A percentile compares a stretch with the other conserved stretches of the same genome.
These are phyloP conservation scores for Didymella pinodella DNA, from an alignment of 2,329 filamentous ascomycete genomes.

Conservation along the genomic window DNA sequence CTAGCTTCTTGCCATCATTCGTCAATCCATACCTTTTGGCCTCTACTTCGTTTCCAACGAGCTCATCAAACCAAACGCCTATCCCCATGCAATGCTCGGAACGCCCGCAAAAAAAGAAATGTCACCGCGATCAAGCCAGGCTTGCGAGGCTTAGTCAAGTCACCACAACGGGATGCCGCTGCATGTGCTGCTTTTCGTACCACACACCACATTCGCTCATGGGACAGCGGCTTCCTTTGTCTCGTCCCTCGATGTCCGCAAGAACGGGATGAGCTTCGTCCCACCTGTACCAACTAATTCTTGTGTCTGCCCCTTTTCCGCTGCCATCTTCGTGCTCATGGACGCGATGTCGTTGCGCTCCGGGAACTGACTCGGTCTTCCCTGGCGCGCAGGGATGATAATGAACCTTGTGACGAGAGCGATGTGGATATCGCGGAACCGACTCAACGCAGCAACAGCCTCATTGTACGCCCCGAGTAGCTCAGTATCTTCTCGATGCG, in stretches of 20 bases:
- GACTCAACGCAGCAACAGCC: conserved; percentile 55
- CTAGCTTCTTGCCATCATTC: neutral
- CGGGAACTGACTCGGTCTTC: conserved; percentile 30
- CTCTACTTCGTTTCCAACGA: neutral
- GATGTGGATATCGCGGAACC: conserved; percentile 62
- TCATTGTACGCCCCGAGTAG: conserved; percentile 57
- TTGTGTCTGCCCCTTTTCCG: conserved; percentile 42
- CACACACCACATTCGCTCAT: neutral
- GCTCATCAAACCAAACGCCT: conserved; percentile 1
- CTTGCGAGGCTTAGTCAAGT: neutral
- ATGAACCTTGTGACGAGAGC: conserved; percentile 63
- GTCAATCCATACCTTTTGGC: neutral
- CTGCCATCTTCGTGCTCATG: conserved; percentile 52
- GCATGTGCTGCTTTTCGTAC: neutral
- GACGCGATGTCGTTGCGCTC: conserved; percentile 55
- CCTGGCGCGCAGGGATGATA: conserved; percentile 53
- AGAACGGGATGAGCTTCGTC: conserved; percentile 61
- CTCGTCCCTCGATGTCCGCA: conserved; percentile 61
- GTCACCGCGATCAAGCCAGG: neutral
- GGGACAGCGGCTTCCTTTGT: conserved; percentile 53
- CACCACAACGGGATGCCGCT: no score
- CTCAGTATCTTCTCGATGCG: conserved; percentile 39
- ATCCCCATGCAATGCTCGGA: conserved; percentile 6
- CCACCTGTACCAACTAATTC: conserved; percentile 61
- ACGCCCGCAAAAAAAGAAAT: neutral